Conservation (phyloP, 352 stramenopile species). For the Globisporangium lucens region DNA sequence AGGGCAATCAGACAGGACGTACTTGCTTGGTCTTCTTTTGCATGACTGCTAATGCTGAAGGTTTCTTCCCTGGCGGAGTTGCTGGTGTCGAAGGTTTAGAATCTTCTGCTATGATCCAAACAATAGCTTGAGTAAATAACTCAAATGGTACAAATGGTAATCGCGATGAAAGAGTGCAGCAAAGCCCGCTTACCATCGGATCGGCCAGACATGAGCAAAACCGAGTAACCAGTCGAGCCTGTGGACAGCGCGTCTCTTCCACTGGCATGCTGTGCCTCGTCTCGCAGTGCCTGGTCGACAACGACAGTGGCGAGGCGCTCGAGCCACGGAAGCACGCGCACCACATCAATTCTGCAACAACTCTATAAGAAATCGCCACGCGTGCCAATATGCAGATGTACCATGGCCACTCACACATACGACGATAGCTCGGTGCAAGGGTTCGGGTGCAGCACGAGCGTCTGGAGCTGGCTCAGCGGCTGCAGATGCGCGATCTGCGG, state of each 20-base stretch:
- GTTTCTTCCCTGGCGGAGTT: neutral
- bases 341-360: constrained; percentile 23
- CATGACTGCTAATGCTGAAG: neutral
- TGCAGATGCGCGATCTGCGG: constrained; percentile 46
- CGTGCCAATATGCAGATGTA: neutral
- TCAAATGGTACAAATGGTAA: no score
- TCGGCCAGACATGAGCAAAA: constrained; percentile 32
- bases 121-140: neutral
- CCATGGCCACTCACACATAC: constrained; percentile 38
- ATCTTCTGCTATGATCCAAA: neutral
- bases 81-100: neutral
- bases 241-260: constrained; percentile 32
- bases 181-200: constrained; percentile 11
- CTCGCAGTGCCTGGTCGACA: constrained; percentile 44
- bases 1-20: neutral
- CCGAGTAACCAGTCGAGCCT: constrained; percentile 33
- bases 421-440: constrained; percentile 49
- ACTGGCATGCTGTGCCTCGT: constrained; percentile 35
- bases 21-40: constrained; percentile 19
- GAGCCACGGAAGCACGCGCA: constrained; percentile 50
- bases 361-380: neutral
- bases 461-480: constrained; percentile 38
- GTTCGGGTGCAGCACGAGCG: constrained; percentile 64
- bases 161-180: no score
- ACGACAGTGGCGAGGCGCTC: constrained; percentile 38